These are phyloP conservation scores for Fraxinus anomala DNA, from an alignment of 257 asterid species.

Conservation along the genomic window DNA sequence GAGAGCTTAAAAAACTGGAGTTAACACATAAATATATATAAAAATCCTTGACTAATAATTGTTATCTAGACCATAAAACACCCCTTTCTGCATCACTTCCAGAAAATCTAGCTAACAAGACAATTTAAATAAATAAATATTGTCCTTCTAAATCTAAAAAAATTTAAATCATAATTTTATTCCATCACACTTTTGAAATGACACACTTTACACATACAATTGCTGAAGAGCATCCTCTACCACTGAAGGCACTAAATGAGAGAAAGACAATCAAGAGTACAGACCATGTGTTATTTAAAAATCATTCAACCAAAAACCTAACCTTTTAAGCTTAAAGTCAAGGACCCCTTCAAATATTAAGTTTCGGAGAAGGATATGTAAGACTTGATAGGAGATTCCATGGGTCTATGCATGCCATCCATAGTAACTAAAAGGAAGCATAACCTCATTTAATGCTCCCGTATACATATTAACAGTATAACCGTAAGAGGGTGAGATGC, in stretches of 20 bases:
- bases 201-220: background rate
- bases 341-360: background rate
- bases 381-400: background rate
- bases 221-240: background rate
- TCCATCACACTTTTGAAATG: background rate
- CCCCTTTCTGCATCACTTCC: background rate
- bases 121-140: too few relatives aligned
- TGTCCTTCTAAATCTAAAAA: background rate
- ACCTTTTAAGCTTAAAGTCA: too few relatives aligned
- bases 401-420: background rate
- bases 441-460: background rate
- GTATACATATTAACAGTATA: background rate
- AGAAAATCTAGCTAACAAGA: background rate
- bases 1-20: background rate
- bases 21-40: background rate
- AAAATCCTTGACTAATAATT: background rate
- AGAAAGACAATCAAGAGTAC: background rate
- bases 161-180: background rate
- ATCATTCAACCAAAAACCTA: too few relatives aligned
- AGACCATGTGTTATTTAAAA: too few relatives aligned
- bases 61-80: background rate
- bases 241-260: background rate
- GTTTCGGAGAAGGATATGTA: background rate
- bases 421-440: background rate
- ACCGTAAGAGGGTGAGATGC: background rate